phyloP scores from a whole-genome alignment of 805 yeast genomes.

The Candida pseudoglaebosa region DNA sequence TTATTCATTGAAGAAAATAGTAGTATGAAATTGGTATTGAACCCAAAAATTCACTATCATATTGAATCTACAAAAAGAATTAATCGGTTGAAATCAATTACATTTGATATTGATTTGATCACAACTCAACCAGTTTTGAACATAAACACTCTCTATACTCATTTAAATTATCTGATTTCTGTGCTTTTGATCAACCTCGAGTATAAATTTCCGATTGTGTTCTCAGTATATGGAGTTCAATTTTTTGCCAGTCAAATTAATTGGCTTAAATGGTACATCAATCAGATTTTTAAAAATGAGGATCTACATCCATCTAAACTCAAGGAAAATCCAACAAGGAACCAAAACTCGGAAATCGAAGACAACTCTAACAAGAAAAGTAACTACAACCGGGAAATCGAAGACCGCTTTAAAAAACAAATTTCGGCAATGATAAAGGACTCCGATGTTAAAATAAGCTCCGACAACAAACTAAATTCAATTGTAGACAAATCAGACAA shows the following conservation, averaged over 20 bases:
- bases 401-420: too few species aligned
- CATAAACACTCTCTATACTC: constrained; percentile 7
- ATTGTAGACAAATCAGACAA: too few species aligned
- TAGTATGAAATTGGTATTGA: constrained; percentile 1
- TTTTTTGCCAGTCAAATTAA: constrained; percentile 11
- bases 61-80: constrained; percentile 1
- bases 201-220: constrained; percentile 24
- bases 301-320: too few species aligned
- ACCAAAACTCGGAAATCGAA: too few species aligned
- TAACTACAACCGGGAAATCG: too few species aligned
- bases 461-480: too few species aligned
- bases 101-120: constrained; percentile 8
- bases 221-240: constrained; percentile 26
- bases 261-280: constrained; percentile 3
- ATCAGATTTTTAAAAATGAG: background rate
- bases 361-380: too few species aligned
- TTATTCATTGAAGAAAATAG: constrained; percentile 6
- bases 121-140: constrained; percentile 6
- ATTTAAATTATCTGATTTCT: constrained; percentile 19
- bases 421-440: too few species aligned
- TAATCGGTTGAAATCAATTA: constrained; percentile 5
- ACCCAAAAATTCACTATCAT: background rate
- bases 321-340: too few species aligned
- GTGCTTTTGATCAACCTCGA: constrained; percentile 27
- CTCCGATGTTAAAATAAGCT: too few species aligned